These are phyloP conservation scores for Carpinus fangiana DNA, from an alignment of 306 rosid genomes.

Conservation along the genomic window DNA sequence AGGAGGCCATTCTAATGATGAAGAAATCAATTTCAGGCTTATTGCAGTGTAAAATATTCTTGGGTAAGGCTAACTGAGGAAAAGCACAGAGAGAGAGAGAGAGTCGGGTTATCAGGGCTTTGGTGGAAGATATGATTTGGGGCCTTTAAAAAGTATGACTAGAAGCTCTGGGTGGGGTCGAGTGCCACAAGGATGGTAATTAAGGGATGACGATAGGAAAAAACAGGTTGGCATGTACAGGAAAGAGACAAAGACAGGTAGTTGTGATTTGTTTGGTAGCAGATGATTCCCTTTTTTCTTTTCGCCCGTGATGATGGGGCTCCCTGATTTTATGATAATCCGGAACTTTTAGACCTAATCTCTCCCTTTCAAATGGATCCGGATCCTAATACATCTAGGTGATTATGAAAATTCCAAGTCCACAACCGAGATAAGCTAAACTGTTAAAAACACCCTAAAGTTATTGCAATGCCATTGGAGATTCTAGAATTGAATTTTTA, in stretches of 20 bases:
- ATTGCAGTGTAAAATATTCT: conserved; percentile 29
- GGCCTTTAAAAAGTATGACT: conserved; percentile 33
- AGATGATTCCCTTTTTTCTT: conserved; percentile 25
- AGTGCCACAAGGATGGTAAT: conserved; percentile 39
- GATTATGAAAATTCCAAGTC: conserved; percentile 9
- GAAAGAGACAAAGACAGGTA: conserved; percentile 49
- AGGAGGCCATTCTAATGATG: conserved; percentile 63
- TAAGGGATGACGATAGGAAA: conserved; percentile 38
- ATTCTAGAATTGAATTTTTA: not conserved
- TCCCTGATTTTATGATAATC: conserved; percentile 40
- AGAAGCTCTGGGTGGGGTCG: conserved; percentile 41
- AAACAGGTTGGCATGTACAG: conserved; percentile 44
- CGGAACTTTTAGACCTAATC: not conserved
- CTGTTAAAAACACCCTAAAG: not conserved
- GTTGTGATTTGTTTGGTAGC: conserved; percentile 49
- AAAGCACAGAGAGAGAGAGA: conserved; percentile 23
- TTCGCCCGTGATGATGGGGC: conserved; percentile 52
- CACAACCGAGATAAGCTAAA: not conserved
- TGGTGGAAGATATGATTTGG: conserved; percentile 54
- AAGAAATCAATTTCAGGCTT: conserved; percentile 34
- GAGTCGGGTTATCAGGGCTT: conserved; percentile 22
- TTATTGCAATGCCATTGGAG: not conserved
- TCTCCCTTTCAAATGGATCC: too few species aligned
- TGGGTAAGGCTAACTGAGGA: conserved; percentile 12
- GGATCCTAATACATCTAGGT: conserved; percentile 4